phyloP scores from a whole-genome alignment of 768 basidiomycete genomes.

The Boletus reticuloceps region DNA sequence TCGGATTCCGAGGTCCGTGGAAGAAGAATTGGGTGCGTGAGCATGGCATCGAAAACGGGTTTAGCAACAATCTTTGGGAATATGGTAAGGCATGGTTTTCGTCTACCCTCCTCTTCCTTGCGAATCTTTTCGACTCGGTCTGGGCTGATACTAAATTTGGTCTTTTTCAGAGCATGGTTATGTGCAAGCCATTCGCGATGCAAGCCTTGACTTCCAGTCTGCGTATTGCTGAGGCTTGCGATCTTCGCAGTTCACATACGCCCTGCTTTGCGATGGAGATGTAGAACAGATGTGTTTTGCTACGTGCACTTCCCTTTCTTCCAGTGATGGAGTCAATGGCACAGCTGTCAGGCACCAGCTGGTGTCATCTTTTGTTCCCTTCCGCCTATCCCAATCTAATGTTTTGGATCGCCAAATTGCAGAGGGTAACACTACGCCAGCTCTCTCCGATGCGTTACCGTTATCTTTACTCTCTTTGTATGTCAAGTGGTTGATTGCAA shows the following conservation, averaged over 20 bases:
- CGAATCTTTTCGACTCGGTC: not conserved
- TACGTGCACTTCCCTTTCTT: not conserved
- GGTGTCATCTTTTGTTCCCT: not conserved
- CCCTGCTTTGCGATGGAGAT: not conserved
- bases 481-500: not conserved
- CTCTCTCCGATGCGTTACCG: no score
- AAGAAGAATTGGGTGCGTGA: constrained; percentile 42
- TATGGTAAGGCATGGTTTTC: constrained; percentile 41
- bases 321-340: not conserved
- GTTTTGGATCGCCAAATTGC: no score
- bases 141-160: not conserved
- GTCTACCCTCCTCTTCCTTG: not conserved
- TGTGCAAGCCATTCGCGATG: constrained; percentile 49
- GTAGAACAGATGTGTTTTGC: not conserved
- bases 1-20: constrained; percentile 70
- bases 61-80: constrained; percentile 57
- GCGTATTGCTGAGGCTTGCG: constrained; percentile 30
- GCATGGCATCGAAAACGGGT: constrained; percentile 42
- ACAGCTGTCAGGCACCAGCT: not conserved
- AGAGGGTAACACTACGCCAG: no score
- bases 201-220: constrained; percentile 36
- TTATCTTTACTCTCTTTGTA: not conserved
- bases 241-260: not conserved
- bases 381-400: no score
- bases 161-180: constrained; percentile 55